Evolutionary conservation across 1,139 yeast genomes (phyloP), one percentile per base, ranked within the genome.

Genomic region (Protomyces inundatus): DNA sequence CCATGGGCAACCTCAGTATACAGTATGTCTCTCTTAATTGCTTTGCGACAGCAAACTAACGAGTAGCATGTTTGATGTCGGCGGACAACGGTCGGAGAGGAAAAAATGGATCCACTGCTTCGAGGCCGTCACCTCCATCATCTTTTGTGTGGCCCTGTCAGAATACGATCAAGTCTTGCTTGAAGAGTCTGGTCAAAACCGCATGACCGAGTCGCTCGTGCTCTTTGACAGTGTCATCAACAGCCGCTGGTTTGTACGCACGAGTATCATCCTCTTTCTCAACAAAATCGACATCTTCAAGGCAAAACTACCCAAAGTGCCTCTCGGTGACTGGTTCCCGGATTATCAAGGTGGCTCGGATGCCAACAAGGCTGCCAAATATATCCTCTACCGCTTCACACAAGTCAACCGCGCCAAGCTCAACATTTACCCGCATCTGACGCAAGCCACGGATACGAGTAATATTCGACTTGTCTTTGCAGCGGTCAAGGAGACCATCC

Each of bases 61-160:
- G 32, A 10, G 16, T 9, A 42, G 48, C 45, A 89, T 95, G 56
- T 79, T 90, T 65, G 99, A 93, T 77, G 98, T 97, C 3, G 99
- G 99, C 58, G 99, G 99, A 1, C 98, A 93, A 76, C 80, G 98
- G 66, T 84, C 91, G 52, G 98, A 93, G 75, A 81, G 98, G 66
- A 85, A 86, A 69, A 93, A 93, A 73, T 93, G 98, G 98, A 88
- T 93, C 67, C 97, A 91, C 73, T 89, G 96, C 72, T 93, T 95
- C 75, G 95, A 91, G 71, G 90, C 88, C 68, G 90, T 93, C 64
- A 88, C 96, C 0, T 90, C 96, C 1, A 86, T 95, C 1, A 75
- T 93, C 52, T 93, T 90, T 75, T 97, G 93, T n/a, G 82, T 88
- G 36, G 97, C 98, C 0, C 84, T 90, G 46, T 85, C 90, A 55